Base-by-base conservation (phyloP, 2,329 filamentous ascomycete species). In the Fonsecaea monophora region DNA sequence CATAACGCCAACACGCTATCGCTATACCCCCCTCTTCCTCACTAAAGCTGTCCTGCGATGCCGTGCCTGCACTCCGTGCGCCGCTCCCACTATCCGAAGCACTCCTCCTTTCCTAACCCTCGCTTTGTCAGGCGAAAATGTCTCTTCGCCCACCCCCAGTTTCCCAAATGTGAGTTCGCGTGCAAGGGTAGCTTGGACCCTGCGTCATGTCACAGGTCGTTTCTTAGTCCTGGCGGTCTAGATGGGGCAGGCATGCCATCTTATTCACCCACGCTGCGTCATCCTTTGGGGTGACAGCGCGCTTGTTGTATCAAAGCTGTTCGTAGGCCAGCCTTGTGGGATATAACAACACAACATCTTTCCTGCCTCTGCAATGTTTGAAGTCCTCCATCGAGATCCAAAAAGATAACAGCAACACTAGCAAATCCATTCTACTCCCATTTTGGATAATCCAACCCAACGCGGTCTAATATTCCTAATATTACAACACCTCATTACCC, bases 271-370 rank as follows among this genome's bases (percentile, higher is more conserved):
- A 25, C 12, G 5, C 18, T 50, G 45, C 45, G 45, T 50, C 45
- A 50, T 50, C 10, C 21, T 50, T n/a, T 13, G 45, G 45, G 42
- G 45, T 50, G 45, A 50, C 45, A 5, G 21, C 5, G 45, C 4
- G 18, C 45, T 30, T 30, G 21, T 30, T 8, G 25, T 21, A 25
- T 32, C 30, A 32, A 32, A 32, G 30, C 30, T 32, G 6, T 30
- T 13, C 25, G 18, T 10, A 30, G 10, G 45, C 45, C 45, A 50
- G 45, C 45, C 45, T 50, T 21, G 45, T 30, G 18, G 45, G 18
- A 50, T 50, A 50, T 50, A 50, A 50, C 45, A 50, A 25, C 45
- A 50, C 45, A 21, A 50, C 6, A 18, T 21, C 9, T 50, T 30
- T 13, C 18, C 21, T 9, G 10, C 9, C 45, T 12, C 18, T 50